Evolutionary conservation across 176 grass and related monocot genomes (phyloP), one percentile per base, ranked within the genome.

Genomic region (Oryza glumipatula): DNA sequence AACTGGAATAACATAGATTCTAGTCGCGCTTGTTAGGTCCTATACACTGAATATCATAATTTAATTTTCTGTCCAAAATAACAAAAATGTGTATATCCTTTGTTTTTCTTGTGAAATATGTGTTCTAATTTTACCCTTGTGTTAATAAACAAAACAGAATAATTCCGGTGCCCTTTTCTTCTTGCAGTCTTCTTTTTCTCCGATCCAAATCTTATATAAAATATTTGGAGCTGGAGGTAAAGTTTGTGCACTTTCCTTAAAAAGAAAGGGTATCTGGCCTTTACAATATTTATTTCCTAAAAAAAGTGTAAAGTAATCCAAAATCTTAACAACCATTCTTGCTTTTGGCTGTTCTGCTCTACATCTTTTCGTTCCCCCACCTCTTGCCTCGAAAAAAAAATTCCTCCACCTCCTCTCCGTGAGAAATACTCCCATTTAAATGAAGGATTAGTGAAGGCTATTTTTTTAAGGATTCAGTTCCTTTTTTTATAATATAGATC

Each of bases 171-270:
- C 65, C 66, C 80, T 65, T 41, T 71, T 35, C n/a, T 48, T 77
- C 24, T 43, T 78, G 28, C 67, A 47, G 58, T 63, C 8, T 23
- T 23, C 21, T 4, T 78, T 75, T 83, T 58, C 15, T 44, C 44
- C 11, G 13, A 32, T 82, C 74, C 80, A 88, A 83, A 88, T 83
- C 58, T 83, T 41, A 2, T 2, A 83, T 44, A 17, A n/a, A 83
- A 79, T 83, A 83, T 73, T 79, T 83, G 43, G 43, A 83, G 44
- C 16, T 51, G 69, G 60, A 13, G 17, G 33, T 19, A 88, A 88
- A 79, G 86, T 33, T 21, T 54, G 68, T 56, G 68, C 22, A 35
- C 80, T 83, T 88, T 79, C 74, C 74, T 83, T 88, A 60, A 79
- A 54, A 33, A 54, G 68, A 73, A 78, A 88, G 11, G 33, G 72